A percentile compares a stretch with the other conserved stretches of the same genome.
phyloP scores from a whole-genome alignment of 129 eudicot species.

The Flaveria ramosissima region DNA sequence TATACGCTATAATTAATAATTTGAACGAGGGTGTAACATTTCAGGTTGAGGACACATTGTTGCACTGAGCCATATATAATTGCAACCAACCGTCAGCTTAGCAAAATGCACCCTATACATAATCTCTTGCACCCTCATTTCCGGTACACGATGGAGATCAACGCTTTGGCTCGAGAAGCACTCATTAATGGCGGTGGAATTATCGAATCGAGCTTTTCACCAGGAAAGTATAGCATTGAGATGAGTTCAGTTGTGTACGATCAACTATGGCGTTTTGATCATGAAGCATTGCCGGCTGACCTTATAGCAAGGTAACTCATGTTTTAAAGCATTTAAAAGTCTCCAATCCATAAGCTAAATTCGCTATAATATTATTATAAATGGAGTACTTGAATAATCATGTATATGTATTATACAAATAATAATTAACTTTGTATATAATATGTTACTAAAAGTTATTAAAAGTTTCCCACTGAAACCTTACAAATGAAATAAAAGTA shows the following conservation, averaged over 20 bases:
- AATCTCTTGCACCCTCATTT: conserved; percentile 65
- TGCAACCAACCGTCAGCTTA: conserved; percentile 69
- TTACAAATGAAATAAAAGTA: too few relatives aligned
- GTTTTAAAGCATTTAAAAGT: too few relatives aligned
- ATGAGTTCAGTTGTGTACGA: conserved; percentile 61
- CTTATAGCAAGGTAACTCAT: conserved; percentile 28
- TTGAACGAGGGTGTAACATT: not conserved
- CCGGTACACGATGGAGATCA: conserved; percentile 82
- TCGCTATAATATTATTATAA: not conserved
- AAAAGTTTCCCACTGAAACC: too few relatives aligned
- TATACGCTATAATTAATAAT: not conserved
- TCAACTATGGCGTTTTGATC: conserved; percentile 68
- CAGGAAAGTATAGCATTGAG: conserved; percentile 55
- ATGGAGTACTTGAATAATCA: too few relatives aligned
- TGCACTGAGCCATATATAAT: conserved; percentile 72
- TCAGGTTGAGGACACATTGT: conserved; percentile 82
- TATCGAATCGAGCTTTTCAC: conserved; percentile 55
- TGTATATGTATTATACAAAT: too few relatives aligned
- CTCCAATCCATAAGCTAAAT: too few relatives aligned
- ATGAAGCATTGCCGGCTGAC: conserved; percentile 28
- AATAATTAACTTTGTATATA: too few relatives aligned
- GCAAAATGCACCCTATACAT: conserved; percentile 72
- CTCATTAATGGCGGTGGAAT: conserved; percentile 59
- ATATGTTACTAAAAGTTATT: too few relatives aligned
- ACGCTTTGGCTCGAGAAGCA: conserved; percentile 59